Evolutionary conservation across 441 rosid species (phyloP).

Genomic region (Arabidopsis lyrata): DNA sequence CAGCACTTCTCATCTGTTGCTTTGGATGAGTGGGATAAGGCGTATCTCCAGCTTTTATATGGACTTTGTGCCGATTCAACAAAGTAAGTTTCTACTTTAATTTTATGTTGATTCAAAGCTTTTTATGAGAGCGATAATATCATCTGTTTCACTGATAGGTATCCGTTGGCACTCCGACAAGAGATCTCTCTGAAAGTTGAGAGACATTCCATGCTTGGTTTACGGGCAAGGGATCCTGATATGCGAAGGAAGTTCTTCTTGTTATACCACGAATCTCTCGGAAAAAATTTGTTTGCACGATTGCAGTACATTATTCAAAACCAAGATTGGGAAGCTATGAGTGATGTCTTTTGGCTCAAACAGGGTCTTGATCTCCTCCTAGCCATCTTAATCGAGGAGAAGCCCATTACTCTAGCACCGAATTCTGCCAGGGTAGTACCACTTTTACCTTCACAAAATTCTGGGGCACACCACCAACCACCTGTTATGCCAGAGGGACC

Average conservation of each 20-base stretch:
- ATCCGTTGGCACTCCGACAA: conserved; percentile 70
- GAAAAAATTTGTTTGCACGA: conserved; percentile 79
- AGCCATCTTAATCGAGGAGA: conserved; percentile 85
- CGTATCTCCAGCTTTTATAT: conserved; percentile 93
- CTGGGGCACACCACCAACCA: conserved; percentile 62
- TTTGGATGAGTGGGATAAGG: conserved; percentile 91
- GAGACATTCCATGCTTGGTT: conserved; percentile 96
- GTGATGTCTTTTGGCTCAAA: conserved; percentile 99
- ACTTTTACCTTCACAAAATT: conserved; percentile 61
- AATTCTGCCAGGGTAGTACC: conserved; percentile 92
- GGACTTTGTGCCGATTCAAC: conserved; percentile 89
- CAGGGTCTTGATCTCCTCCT: conserved; percentile 99
- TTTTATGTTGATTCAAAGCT: conserved; percentile 5
- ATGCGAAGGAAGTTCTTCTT: conserved; percentile 85
- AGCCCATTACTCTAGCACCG: conserved; percentile 93
- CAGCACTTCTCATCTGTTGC: conserved; percentile 72
- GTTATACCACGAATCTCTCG: conserved; percentile 86
- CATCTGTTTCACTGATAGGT: conserved; percentile 58
- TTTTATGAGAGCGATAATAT: conserved; percentile 27
- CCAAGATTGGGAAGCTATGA: conserved; percentile 99
- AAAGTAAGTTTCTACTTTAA: conserved; percentile 58
- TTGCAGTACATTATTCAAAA: conserved; percentile 84
- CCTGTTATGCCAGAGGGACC: conserved; percentile 67
- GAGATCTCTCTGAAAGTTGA: conserved; percentile 97
- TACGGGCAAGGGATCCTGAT: conserved; percentile 96